These are phyloP conservation scores for Nicotiana obtusifolia DNA, from an alignment of 257 asterid species.

Conservation along the genomic window DNA sequence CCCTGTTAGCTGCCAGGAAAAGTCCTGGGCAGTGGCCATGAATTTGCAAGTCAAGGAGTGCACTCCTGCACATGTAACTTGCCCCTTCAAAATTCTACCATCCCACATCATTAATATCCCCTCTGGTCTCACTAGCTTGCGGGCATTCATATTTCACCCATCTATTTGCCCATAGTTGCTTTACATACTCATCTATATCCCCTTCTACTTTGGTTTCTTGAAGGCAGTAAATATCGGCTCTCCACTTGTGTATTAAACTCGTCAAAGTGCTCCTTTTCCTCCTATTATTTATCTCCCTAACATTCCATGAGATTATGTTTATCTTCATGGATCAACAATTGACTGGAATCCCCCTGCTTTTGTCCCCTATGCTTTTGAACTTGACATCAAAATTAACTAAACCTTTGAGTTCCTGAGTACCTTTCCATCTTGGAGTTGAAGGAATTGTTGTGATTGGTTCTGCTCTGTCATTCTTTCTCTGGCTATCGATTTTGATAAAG, in stretches of 20 bases:
- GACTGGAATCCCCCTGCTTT: background rate
- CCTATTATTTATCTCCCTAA: background rate
- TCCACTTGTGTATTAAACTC: background rate
- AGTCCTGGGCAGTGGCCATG: background rate
- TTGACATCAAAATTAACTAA: background rate
- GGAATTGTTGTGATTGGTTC: background rate
- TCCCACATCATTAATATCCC: background rate
- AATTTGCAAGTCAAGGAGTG: background rate
- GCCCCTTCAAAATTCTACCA: background rate
- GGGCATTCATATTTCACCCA: background rate
- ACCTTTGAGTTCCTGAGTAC: background rate
- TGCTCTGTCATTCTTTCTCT: background rate
- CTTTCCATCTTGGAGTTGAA: background rate
- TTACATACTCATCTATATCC: background rate
- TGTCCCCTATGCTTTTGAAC: background rate
- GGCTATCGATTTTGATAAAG: no score
- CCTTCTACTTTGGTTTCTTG: background rate
- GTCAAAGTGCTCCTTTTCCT: background rate
- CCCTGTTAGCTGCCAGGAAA: background rate
- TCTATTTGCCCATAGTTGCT: background rate
- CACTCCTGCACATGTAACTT: background rate
- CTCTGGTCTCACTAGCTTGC: background rate
- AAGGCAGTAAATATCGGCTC: background rate
- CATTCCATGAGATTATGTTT: background rate
- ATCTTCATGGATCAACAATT: background rate